Evolutionary conservation across 2,329 filamentous ascomycete species (phyloP), one percentile per base, ranked within the genome.

Genomic region (Claviceps sp.): DNA sequence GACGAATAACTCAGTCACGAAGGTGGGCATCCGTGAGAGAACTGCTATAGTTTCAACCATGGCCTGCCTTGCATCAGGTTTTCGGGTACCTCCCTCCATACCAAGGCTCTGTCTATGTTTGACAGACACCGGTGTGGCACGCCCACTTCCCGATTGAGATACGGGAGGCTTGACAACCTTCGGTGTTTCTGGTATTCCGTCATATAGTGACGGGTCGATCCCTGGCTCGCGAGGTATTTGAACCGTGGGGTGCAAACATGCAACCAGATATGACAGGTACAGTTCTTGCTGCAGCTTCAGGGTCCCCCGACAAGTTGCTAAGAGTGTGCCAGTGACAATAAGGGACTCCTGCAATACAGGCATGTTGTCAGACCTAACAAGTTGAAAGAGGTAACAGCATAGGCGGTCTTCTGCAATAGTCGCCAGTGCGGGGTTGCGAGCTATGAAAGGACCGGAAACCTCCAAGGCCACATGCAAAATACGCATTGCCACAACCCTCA

Each of bases 31-130:
- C 43, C 94, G 80, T 39, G 89, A 87, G 54, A 98, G 73, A 51
- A 91, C 89, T 38, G 91, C 90, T 45, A 98, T 85, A 59, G 87
- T 95, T 69, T 98, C 93, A 4, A 98, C 88, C 93, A 98, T 98
- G 36, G 93, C 90, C 72, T 98, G 93, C 58, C 93, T 80, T 34
- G 93, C 90, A 67, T 98, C 94, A 3, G 93, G 93, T 64, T 94
- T 95, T 55, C 93, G 79, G 38, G 87, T 81, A 8, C 91, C 90
- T 1, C 93, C 91, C 67, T 97, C 93, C 62, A 98, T 74, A 0
- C 93, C 93, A 38, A 97, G 77, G 64, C 88, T 93, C 66, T 95
- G 89, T 50, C 93, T 81, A 62, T 98, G 93, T 63, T 90, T 90
- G 50, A 96, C 84, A 6, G 88, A 85, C 2, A 97, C 88, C 34